Conservation (phyloP, 2,329 filamentous ascomycete genomes). For the Verticillium dahliae region DNA sequence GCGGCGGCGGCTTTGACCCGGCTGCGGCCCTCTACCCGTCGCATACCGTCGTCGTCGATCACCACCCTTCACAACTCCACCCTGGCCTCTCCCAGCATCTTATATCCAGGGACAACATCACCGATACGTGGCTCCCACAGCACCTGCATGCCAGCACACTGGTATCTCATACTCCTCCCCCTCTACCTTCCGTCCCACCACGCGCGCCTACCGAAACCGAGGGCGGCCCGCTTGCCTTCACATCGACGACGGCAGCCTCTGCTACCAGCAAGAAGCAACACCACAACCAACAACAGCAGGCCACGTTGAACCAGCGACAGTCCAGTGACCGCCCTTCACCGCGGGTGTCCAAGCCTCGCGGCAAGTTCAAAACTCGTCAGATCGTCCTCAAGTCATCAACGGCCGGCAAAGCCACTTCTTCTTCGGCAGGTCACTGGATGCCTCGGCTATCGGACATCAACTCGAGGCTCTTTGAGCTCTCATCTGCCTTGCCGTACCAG, state of each 20-base stretch:
- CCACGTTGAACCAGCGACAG: not conserved
- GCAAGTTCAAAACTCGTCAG: conserved; percentile 17
- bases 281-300: not conserved
- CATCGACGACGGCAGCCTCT: not conserved
- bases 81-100: conserved; percentile 6
- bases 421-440: conserved; percentile 26
- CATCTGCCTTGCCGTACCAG: conserved; percentile 22
- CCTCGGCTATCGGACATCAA: conserved; percentile 31
- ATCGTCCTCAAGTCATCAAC: conserved; percentile 19
- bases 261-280: not conserved
- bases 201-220: not conserved
- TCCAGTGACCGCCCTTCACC: not conserved
- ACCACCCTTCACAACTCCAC: conserved; percentile 21
- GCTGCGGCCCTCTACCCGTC: conserved; percentile 2
- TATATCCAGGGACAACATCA: conserved; percentile 6
- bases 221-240: not conserved
- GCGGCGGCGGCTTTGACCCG: conserved; percentile 25
- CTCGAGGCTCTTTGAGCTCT: conserved; percentile 28
- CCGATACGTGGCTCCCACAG: conserved; percentile 7
- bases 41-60: not conserved
- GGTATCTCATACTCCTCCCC: not conserved
- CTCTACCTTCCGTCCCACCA: not conserved
- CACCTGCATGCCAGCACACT: not conserved
- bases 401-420: not conserved
- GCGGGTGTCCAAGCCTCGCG: not conserved